These are phyloP conservation scores for Helotiales sp. DNA, from an alignment of 2,329 filamentous ascomycete genomes.

Conservation along the genomic window DNA sequence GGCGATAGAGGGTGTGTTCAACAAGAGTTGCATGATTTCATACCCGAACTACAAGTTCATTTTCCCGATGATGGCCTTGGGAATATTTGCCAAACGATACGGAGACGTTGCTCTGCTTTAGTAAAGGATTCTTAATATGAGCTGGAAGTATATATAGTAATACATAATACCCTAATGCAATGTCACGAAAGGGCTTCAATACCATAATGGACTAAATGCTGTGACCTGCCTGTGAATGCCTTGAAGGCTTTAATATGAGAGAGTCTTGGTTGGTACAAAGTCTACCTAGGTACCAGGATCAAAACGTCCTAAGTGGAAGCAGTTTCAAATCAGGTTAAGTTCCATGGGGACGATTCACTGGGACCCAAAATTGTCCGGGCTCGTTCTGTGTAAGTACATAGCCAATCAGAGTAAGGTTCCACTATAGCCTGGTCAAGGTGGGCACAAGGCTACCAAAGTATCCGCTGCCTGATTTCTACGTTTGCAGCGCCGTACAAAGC, in stretches of 20 bases:
- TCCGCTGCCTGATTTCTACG: background rate
- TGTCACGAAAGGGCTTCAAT: background rate
- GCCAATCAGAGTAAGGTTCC: background rate
- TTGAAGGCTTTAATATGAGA: too few species aligned
- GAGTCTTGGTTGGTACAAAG: too few species aligned
- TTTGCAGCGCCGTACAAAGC: background rate
- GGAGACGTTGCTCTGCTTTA: constrained; percentile 28
- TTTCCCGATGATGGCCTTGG: constrained; percentile 90
- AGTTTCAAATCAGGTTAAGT: too few species aligned
- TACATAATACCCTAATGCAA: background rate
- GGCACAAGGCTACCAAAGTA: background rate
- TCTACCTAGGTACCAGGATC: too few species aligned
- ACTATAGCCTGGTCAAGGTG: background rate
- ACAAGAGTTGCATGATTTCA: constrained; percentile 98
- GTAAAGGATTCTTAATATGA: background rate
- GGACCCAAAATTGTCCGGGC: too few species aligned
- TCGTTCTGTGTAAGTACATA: too few species aligned
- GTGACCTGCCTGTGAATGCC: too few species aligned
- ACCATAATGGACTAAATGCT: background rate
- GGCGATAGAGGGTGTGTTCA: constrained; percentile 96
- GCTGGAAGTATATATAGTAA: background rate
- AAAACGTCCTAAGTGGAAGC: too few species aligned
- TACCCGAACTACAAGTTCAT: constrained; percentile 99
- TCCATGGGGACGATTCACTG: too few species aligned
- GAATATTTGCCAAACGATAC: constrained; percentile 59